Evolutionary conservation across 805 yeast genomes (phyloP).

Genomic region (Starmerella powellii): DNA sequence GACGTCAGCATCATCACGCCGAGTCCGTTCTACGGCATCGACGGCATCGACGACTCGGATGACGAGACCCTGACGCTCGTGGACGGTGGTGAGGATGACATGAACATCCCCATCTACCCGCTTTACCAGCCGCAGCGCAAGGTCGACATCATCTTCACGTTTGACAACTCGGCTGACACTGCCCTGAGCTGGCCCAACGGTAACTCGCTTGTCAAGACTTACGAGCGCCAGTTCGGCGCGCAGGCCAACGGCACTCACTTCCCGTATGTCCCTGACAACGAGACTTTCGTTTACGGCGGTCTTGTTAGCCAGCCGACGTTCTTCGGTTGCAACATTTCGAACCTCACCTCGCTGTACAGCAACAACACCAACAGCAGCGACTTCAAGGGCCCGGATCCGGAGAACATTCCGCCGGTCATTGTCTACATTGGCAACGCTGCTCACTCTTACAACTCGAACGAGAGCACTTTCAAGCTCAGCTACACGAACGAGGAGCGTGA

Average conservation of each 20-base stretch:
- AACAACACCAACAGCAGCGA: conserved; percentile 2
- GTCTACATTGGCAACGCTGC: conserved; percentile 70
- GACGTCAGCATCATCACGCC: conserved; percentile 60
- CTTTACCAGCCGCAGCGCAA: conserved; percentile 48
- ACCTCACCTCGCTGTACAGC: conserved; percentile 50
- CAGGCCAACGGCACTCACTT: conserved; percentile 24
- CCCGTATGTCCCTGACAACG: conserved; percentile 24
- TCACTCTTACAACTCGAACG: conserved; percentile 51
- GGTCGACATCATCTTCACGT: conserved; percentile 52
- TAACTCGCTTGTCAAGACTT: conserved; percentile 29
- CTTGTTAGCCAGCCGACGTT: conserved; percentile 45
- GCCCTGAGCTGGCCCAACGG: conserved; percentile 27
- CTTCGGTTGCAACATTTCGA: conserved; percentile 63
- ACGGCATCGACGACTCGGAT: conserved; percentile 11
- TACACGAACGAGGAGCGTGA: conserved; percentile 49
- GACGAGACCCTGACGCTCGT: conserved; percentile 41
- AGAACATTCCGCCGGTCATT: conserved; percentile 49
- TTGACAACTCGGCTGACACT: conserved; percentile 31
- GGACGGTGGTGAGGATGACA: conserved; percentile 73
- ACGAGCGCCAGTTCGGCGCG: conserved; percentile 24
- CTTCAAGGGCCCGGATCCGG: conserved; percentile 11
- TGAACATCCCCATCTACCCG: conserved; percentile 58
- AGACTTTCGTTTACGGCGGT: conserved; percentile 44
- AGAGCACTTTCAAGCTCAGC: conserved; percentile 56
- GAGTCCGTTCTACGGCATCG: conserved; percentile 46